A percentile compares a stretch with the other conserved stretches of the same genome.
These are phyloP conservation scores for Geum urbanum DNA, from an alignment of 306 rosid species.

Conservation along the genomic window DNA sequence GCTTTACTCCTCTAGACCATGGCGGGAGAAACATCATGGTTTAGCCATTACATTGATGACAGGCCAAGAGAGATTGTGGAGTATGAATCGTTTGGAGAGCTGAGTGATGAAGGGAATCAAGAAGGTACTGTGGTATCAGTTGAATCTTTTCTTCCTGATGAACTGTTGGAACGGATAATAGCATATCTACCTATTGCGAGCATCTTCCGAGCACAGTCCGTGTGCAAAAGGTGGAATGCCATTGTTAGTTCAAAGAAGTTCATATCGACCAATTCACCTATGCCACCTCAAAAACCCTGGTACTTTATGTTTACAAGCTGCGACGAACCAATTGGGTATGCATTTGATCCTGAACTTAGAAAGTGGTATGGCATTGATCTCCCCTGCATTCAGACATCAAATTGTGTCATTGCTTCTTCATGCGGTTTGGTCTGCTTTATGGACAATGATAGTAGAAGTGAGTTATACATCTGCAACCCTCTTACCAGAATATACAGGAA, in stretches of 20 bases:
- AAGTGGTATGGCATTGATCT: slow-evolving; percentile 87
- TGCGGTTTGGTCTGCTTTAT: slow-evolving; percentile 81
- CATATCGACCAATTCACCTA: slow-evolving; percentile 54
- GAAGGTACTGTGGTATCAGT: slow-evolving; percentile 50
- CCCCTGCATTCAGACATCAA: slow-evolving; percentile 59
- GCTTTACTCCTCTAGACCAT: slow-evolving; percentile 32
- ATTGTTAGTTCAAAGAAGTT: slow-evolving; percentile 67
- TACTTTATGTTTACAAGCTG: slow-evolving; percentile 86
- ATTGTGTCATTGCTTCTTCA: slow-evolving; percentile 66
- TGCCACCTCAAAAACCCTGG: slow-evolving; percentile 79
- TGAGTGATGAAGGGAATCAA: slow-evolving; percentile 52
- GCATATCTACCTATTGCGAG: slow-evolving; percentile 80
- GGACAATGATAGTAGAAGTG: slow-evolving; percentile 65
- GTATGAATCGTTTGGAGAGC: slow-evolving; percentile 48
- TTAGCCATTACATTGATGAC: slow-evolving; percentile 48
- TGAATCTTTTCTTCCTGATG: slow-evolving; percentile 71
- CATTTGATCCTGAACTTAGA: slow-evolving; percentile 69
- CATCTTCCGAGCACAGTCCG: slow-evolving; percentile 76
- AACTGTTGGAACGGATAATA: slow-evolving; percentile 77
- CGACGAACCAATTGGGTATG: slow-evolving; percentile 65
- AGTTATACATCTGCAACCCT: slow-evolving; percentile 73
- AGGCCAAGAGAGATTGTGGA: slow-evolving; percentile 38
- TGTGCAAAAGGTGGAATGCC: slow-evolving; percentile 79
- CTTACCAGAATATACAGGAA: slow-evolving; percentile 46
- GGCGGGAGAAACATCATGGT: slow-evolving; percentile 87